Conservation (phyloP, 345 rosid genomes). For the Turritis glabra region DNA sequence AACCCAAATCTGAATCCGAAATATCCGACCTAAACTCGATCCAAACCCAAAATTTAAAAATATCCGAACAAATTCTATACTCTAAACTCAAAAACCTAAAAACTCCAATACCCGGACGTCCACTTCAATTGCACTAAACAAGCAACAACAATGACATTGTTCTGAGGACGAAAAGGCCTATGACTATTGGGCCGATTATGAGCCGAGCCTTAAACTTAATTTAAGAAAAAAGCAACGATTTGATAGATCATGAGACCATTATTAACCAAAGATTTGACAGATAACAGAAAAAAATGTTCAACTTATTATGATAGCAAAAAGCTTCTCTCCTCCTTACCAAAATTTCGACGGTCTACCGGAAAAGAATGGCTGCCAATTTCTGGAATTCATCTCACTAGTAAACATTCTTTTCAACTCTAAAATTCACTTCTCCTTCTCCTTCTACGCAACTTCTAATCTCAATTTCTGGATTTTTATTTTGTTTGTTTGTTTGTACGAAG, state of each 20-base stretch:
- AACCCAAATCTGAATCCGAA: too few species aligned
- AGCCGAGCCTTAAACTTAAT: not conserved
- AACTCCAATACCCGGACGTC: too few species aligned
- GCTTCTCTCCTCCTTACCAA: not conserved
- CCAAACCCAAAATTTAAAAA: too few species aligned
- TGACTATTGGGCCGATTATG: constrained; percentile 4
- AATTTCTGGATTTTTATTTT: constrained; percentile 9
- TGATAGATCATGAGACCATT: not conserved
- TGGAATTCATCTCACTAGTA: constrained; percentile 88
- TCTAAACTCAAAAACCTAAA: too few species aligned
- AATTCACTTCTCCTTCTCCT: not conserved
- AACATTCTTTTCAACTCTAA: not conserved
- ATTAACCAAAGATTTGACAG: constrained; percentile 16
- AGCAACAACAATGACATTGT: too few species aligned
- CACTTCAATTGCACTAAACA: too few species aligned
- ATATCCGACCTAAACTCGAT: too few species aligned
- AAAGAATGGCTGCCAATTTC: constrained; percentile 87
- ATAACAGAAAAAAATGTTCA: not conserved
- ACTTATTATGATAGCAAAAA: not conserved
- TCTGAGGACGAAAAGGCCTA: too few species aligned
- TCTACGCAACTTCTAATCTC: not conserved
- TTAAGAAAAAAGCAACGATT: not conserved
- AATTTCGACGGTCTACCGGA: not conserved
- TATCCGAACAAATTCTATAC: too few species aligned
- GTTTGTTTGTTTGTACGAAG: not conserved